Base-by-base conservation (phyloP, 306 rosid species). In the Fagus sylvatica region DNA sequence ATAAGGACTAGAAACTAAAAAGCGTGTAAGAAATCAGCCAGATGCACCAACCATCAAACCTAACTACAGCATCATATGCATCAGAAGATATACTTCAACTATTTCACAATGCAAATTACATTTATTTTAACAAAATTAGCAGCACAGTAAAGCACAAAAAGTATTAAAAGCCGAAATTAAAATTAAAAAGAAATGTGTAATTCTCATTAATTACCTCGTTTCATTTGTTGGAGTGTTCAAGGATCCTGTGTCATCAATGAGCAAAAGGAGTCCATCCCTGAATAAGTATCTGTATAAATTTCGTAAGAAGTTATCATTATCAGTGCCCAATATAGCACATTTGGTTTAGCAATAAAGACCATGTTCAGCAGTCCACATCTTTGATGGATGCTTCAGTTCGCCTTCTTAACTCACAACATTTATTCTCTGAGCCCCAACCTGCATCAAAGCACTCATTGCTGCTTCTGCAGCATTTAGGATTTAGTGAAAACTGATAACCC, bases 381-480 rank as follows among this genome's bases (percentile, higher is more conserved):
- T 34, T 62, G 69, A 62, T 62, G 42, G 33, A 62, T 34, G 22
- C 36, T 62, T 62, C 43, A 34, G 43, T n/a, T 33, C 3, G 43
- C 69, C 43, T 39, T 10, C 36, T 62, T 53, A 48, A 76, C 36
- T 34, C 32, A 64, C 28, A 36, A 37, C 70, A 64, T 37, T 65
- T 54, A 10, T 57, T 55, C 33, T 39, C 22, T 16, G 12, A 76
- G 80, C 53, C 7, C 30, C 11, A 36, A 22, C 78, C 68, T 40
- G 57, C 53, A 71, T 71, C 3, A 19, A 51, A n/a, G 62, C 54
- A 12, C 70, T 49, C 28, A 66, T 56, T 39, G 22, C 62, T 11
- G 16, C 53, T 48, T 65, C 22, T 56, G 37, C 55, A n/a, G 28
- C 37, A 30, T 61, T 79, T 72, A 41, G 53, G 54, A 66, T 72